Evolutionary conservation across 768 basidiomycete genomes (phyloP), one percentile per base, ranked within the genome.

Genomic region (Termitomyces sp.): DNA sequence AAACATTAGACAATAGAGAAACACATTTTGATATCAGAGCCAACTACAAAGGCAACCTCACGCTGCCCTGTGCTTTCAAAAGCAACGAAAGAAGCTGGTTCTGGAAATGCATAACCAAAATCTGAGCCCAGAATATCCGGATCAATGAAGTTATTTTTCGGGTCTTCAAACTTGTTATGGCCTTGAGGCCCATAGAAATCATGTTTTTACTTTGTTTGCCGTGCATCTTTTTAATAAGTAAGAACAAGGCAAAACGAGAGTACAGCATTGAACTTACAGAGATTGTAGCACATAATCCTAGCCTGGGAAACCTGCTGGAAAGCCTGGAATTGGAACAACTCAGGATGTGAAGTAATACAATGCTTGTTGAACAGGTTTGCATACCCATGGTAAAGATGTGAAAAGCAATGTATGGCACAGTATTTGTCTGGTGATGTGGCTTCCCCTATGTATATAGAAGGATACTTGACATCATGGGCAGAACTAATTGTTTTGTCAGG

Each of bases 121-220:
- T 59, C 50, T 3, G 42, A 53, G 5, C 25, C 13, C 2, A 40
- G 3, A 18, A 50, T 22, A 0, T 55, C 53, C 1, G 23, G 1
- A 18, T 38, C 7, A 5, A 48, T 32, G 25, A 55, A 39, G 9
- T 48, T 47, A 1, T 32, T n/a, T 1, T n/a, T 5, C 7, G 53
- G 53, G 44, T 58, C 57, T 35, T 58, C 50, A 29, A 58, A 55
- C n/a, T 58, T 58, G 32, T 54, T 31, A 5, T 49, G 40, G 9
- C 53, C 53, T 11, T 20, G 3, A 5, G 45, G 39, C 16, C 22
- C 31, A 22, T 52, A 47, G 0, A 54, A 22, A 3, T 36, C 20
- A 2, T 35, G 29, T 32, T 42, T 41, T 7, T 20, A n/a, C 46
- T 59, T 54, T 4, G 23, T 49, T 31, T 18, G 18, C 4, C 23